A percentile compares a stretch with the other conserved stretches of the same genome.
Evolutionary conservation across 177 flowering plant species (phyloP).

Genomic region (Telopea speciosissima): DNA sequence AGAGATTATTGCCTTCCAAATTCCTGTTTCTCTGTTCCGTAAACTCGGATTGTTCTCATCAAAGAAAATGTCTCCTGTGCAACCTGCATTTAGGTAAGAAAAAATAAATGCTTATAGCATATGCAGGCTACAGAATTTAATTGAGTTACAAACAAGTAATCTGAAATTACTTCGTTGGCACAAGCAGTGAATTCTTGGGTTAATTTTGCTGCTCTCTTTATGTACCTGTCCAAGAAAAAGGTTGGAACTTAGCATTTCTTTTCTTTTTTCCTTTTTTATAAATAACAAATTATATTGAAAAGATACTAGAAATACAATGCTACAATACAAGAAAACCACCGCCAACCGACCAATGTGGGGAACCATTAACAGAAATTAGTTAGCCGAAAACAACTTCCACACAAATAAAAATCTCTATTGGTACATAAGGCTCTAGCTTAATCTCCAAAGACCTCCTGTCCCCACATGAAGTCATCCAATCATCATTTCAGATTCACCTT

Average conservation of each 20-base stretch:
- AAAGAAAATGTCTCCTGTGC: conserved; percentile 90
- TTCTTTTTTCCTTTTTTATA: too few relatives aligned
- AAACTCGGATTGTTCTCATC: conserved; percentile 89
- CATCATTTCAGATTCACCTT: too few relatives aligned
- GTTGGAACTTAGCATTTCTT: neutral
- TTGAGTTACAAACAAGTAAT: conserved; percentile 9
- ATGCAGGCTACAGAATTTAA: conserved; percentile 1
- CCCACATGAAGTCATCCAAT: too few relatives aligned
- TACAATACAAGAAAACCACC: too few relatives aligned
- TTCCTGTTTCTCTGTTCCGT: conserved; percentile 88
- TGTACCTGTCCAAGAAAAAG: conserved; percentile 51
- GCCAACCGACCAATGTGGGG: too few relatives aligned
- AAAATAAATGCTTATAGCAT: conserved; percentile 1
- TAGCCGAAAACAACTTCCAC: too few relatives aligned
- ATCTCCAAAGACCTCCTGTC: too few relatives aligned
- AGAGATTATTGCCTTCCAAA: conserved; percentile 45
- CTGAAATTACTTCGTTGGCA: conserved; percentile 64
- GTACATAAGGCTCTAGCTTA: too few relatives aligned
- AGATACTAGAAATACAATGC: too few relatives aligned
- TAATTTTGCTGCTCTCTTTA: conserved; percentile 79
- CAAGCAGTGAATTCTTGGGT: conserved; percentile 79
- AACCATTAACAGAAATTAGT: too few relatives aligned
- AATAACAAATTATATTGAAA: too few relatives aligned
- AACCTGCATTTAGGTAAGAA: conserved; percentile 43
- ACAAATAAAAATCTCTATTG: too few relatives aligned